Evolutionary conservation across 2,329 filamentous ascomycete species (phyloP).

Genomic region (Hortaea werneckii): DNA sequence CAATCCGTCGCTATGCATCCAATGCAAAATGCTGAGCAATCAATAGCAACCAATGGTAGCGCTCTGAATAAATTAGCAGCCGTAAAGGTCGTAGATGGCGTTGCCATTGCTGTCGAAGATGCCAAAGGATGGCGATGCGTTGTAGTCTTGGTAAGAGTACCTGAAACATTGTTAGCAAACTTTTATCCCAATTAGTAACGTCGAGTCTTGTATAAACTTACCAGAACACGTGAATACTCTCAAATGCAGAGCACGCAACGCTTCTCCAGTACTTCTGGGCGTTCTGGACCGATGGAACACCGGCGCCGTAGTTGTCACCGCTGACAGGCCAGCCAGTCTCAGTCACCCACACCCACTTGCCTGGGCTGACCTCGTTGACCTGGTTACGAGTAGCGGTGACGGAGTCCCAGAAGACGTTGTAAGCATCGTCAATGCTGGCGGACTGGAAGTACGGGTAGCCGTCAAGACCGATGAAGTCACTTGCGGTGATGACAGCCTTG

Average conservation of each 20-base stretch:
- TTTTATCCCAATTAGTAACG: slow-evolving; percentile 41
- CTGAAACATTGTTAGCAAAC: not conserved
- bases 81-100: slow-evolving; percentile 19
- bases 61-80: not conserved
- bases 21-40: not conserved
- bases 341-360: slow-evolving; percentile 18
- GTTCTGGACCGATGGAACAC: slow-evolving; percentile 46
- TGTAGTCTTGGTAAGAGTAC: slow-evolving; percentile 49
- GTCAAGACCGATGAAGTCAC: slow-evolving; percentile 56
- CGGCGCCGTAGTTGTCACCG: slow-evolving; percentile 46
- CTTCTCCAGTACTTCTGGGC: slow-evolving; percentile 55
- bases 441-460: slow-evolving; percentile 56
- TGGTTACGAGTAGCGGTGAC: slow-evolving; percentile 28
- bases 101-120: slow-evolving; percentile 27
- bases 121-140: slow-evolving; percentile 29
- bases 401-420: slow-evolving; percentile 42
- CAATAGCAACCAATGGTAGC: not conserved
- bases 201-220: slow-evolving; percentile 19
- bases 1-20: not conserved
- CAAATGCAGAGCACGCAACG: slow-evolving; percentile 49
- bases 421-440: slow-evolving; percentile 46
- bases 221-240: slow-evolving; percentile 26
- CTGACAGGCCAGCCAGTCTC: slow-evolving; percentile 55
- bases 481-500: slow-evolving; percentile 49
- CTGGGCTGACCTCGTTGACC: slow-evolving; percentile 33